phyloP scores from a whole-genome alignment of 352 stramenopile genomes.

The Pythium chondricola region DNA sequence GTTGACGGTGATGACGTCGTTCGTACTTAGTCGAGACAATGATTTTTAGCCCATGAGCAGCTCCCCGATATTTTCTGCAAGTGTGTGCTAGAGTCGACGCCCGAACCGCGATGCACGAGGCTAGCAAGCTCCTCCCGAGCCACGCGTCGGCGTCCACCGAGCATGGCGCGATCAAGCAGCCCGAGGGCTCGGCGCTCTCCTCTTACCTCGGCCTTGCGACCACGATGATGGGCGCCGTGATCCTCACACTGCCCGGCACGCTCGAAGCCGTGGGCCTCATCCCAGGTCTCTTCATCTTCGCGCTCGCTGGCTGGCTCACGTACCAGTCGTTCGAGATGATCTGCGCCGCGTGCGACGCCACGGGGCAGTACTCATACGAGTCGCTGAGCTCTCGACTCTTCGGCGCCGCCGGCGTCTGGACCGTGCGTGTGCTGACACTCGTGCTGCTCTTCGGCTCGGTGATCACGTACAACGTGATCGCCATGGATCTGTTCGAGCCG shows the following conservation, averaged over 20 bases:
- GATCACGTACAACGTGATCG: conserved; percentile 82
- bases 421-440: conserved; percentile 64
- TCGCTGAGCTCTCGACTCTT: conserved; percentile 74
- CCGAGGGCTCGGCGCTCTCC: conserved; percentile 54
- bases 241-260: conserved; percentile 66
- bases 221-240: conserved; percentile 80
- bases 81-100: too few species aligned
- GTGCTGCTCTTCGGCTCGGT: conserved; percentile 72
- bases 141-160: neutral
- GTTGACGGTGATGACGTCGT: too few species aligned
- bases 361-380: conserved; percentile 72
- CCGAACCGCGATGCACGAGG: conserved; percentile 12
- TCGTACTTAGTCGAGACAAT: too few species aligned
- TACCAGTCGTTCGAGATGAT: conserved; percentile 76
- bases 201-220: conserved; percentile 73
- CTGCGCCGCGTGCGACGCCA: conserved; percentile 52
- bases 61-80: too few species aligned
- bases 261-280: conserved; percentile 53
- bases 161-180: neutral
- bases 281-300: conserved; percentile 45
- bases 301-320: conserved; percentile 46
- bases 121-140: conserved; percentile 12
- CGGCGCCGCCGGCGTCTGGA: conserved; percentile 56
- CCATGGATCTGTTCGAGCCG: conserved; percentile 79
- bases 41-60: too few species aligned